Percentiles rank a stretch among this genome's conserved stretches.
phyloP scores from a whole-genome alignment of 192 early-diverging fungal genomes.

The Backusella westeae region DNA sequence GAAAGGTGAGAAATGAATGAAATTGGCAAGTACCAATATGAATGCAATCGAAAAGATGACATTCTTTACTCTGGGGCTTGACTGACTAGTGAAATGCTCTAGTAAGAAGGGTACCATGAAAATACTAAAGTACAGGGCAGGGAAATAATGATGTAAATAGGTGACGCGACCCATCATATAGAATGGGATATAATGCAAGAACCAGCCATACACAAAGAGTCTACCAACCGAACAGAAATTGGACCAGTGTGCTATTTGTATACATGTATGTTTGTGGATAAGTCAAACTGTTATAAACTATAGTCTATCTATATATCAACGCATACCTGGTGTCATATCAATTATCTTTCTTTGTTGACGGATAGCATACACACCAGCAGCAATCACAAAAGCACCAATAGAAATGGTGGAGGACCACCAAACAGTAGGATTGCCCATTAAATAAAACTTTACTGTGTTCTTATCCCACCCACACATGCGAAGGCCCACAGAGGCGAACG shows the following conservation, averaged over 20 bases:
- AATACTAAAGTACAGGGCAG: slow-evolving; percentile 91
- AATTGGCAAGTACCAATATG: slow-evolving; percentile 47
- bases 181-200: slow-evolving; percentile 92
- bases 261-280: neutral
- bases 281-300: no score
- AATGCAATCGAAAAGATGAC: slow-evolving; percentile 28
- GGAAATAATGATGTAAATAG: slow-evolving; percentile 97
- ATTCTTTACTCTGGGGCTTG: neutral
- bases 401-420: slow-evolving; percentile 79
- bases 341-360: slow-evolving; percentile 61
- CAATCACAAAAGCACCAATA: slow-evolving; percentile 34
- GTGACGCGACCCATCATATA: slow-evolving; percentile 96
- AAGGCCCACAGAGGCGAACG: slow-evolving; percentile 78
- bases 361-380: slow-evolving; percentile 50
- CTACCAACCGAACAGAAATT: slow-evolving; percentile 72
- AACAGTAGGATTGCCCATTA: slow-evolving; percentile 90
- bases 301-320: neutral
- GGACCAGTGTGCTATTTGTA: neutral
- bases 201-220: slow-evolving; percentile 84
- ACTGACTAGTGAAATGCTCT: slow-evolving; percentile 59
- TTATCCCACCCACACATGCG: slow-evolving; percentile 96
- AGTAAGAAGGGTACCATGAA: slow-evolving; percentile 72
- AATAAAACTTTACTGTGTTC: slow-evolving; percentile 80
- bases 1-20: slow-evolving; percentile 76
- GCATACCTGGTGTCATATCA: slow-evolving; percentile 50